Evolutionary conservation across 768 basidiomycete genomes (phyloP), one percentile per base, ranked within the genome.

Genomic region (Lenzites betulinus): DNA sequence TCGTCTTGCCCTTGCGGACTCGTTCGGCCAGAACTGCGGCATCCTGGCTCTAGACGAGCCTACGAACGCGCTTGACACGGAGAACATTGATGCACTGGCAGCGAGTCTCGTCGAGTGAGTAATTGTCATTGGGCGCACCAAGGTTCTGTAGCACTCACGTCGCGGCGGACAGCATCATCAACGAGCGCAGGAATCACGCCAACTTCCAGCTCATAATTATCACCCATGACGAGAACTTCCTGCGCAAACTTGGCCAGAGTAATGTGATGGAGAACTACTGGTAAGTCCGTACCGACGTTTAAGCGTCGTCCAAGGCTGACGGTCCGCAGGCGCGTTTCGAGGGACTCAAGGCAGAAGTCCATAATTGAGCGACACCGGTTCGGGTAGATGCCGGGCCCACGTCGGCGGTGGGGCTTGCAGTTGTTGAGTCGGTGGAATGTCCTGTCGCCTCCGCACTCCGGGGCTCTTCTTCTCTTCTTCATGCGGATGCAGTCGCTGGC

Each of bases 11-110:
- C 81, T 99, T 26, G 96, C 96, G 6, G 97, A 99, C 71, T 96
- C 94, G 2, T 98, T 99, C 69, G 94, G 94, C 2, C 92, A 95
- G 72, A 97, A 96, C 66, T 98, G 97, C 73, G 97, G 97, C 20
- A 97, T 99, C 64, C 83, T 99, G 25, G 97, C 97, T 0, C 78
- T 99, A 60, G 97, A 99, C 69, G 97, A 99, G 77, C 97, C 97
- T 13, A 98, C 97, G 22, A 98, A 98, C 63, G 97, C 97, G 28
- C 79, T 99, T 49, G 97, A 99, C 69, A 85, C 87, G 9, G 96
- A 98, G 74, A 98, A 98, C 70, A 96, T 98, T 57, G 91, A 95
- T 68, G 95, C 95, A 11, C 80, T 98, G 18, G 96, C 97, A 4
- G 83, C 83, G 23, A 93, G 95, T 65, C 82, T 99, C 23, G 88